Percentiles rank a stretch among this genome's conserved stretches.
Evolutionary conservation across 2,329 filamentous ascomycete species (phyloP).

Genomic region (Sporothrix humicola): DNA sequence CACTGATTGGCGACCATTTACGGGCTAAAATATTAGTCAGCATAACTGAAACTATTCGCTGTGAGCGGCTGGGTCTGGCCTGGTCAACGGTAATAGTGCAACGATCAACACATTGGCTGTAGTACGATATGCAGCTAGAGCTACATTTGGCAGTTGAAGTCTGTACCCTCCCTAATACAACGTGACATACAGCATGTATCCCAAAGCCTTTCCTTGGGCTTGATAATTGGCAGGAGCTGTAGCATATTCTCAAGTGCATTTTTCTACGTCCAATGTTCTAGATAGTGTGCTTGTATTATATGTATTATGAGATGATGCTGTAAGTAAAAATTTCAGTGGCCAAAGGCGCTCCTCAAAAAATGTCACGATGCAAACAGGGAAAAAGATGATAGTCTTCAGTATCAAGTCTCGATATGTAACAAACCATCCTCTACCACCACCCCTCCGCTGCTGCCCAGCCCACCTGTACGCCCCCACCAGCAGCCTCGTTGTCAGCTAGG

Average conservation of each 20-base stretch:
- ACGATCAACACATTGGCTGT: conserved; percentile 6
- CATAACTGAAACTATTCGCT: neutral
- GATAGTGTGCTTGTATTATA: neutral
- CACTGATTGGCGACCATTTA: neutral
- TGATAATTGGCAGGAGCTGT: neutral
- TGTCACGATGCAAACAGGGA: too few species aligned
- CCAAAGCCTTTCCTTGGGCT: neutral
- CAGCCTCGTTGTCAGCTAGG: neutral
- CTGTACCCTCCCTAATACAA: conserved; percentile 21
- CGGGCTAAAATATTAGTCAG: neutral
- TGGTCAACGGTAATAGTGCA: neutral
- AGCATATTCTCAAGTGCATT: neutral
- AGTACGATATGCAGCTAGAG: conserved; percentile 6
- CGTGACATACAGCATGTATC: conserved; percentile 29
- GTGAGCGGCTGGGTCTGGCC: neutral
- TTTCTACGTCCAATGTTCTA: neutral
- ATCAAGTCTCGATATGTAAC: conserved; percentile 12
- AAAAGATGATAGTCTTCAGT: too few species aligned
- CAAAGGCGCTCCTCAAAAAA: neutral
- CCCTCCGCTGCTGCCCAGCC: neutral
- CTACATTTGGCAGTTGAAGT: neutral
- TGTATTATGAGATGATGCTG: neutral
- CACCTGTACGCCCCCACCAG: neutral
- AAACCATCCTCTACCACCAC: conserved; percentile 23
- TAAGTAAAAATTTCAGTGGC: neutral